These are phyloP conservation scores for Wickerhamiella shivajii DNA, from an alignment of 805 yeast species.

Conservation along the genomic window DNA sequence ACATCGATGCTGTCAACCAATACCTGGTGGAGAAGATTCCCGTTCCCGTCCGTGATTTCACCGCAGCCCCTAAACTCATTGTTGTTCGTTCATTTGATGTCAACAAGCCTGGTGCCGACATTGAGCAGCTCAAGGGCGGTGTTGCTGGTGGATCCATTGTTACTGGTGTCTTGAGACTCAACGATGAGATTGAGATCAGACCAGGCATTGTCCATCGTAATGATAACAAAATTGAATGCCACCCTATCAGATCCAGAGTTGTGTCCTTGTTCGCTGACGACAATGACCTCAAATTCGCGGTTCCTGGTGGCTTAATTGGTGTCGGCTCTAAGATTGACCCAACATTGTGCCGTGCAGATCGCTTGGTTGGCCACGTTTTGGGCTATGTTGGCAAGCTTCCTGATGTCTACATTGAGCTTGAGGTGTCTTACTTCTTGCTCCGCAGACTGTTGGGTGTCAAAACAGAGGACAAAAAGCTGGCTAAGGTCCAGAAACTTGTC, in stretches of 20 bases:
- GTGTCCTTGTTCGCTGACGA: conserved; percentile 94
- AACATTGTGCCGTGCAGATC: conserved; percentile 96
- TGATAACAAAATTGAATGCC: conserved; percentile 77
- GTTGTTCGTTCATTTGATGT: conserved; percentile 98
- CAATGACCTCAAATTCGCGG: conserved; percentile 95
- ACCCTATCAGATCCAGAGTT: conserved; percentile 87
- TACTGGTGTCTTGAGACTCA: conserved; percentile 91
- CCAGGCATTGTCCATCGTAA: conserved; percentile 98
- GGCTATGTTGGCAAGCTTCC: conserved; percentile 96
- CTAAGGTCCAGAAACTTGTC: conserved; percentile 89
- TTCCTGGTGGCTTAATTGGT: conserved; percentile 99
- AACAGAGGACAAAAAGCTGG: conserved; percentile 92
- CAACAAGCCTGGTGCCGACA: conserved; percentile 96
- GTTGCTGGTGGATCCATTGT: conserved; percentile 99
- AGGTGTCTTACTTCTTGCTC: conserved; percentile 88
- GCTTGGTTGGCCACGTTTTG: conserved; percentile 97
- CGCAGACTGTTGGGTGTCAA: conserved; percentile 97
- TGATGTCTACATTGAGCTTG: conserved; percentile 91
- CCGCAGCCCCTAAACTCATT: conserved; percentile 85
- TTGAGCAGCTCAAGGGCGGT: conserved; percentile 96
- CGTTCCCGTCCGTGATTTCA: conserved; percentile 89
- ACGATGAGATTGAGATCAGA: conserved; percentile 96
- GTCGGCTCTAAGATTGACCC: conserved; percentile 99
- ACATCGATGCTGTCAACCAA: conserved; percentile 96
- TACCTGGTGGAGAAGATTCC: conserved; percentile 91